Percentiles rank a stretch among this genome's conserved stretches.
phyloP scores from a whole-genome alignment of 345 rosid species.

The Schrenkiella parvula region DNA sequence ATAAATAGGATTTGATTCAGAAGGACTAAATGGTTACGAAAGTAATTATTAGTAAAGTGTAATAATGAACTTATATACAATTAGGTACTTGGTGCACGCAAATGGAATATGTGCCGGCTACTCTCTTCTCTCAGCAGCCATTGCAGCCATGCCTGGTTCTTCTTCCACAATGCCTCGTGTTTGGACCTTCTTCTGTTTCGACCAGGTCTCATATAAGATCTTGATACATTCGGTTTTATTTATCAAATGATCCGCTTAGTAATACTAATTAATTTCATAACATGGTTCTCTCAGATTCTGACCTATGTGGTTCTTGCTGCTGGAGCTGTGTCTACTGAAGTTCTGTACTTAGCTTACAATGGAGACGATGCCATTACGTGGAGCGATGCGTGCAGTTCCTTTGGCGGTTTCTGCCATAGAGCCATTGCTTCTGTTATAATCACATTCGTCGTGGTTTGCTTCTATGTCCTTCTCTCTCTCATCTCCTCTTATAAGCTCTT shows the following conservation, averaged over 20 bases:
- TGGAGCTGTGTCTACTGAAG: slow-evolving; percentile 64
- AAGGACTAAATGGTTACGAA: neutral
- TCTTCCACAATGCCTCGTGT: slow-evolving; percentile 58
- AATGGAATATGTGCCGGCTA: slow-evolving; percentile 98
- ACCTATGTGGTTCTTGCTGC: slow-evolving; percentile 72
- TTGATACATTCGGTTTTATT: neutral
- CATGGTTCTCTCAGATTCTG: slow-evolving; percentile 38
- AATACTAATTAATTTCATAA: neutral
- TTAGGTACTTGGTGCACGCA: slow-evolving; percentile 87
- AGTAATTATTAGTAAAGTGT: neutral
- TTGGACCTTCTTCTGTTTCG: slow-evolving; percentile 89
- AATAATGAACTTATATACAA: neutral
- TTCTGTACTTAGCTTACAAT: slow-evolving; percentile 59
- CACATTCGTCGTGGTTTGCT: slow-evolving; percentile 49
- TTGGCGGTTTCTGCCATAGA: slow-evolving; percentile 61
- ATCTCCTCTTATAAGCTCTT: slow-evolving; percentile 81
- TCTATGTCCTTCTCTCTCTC: slow-evolving; percentile 53
- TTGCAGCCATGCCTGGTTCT: slow-evolving; percentile 70
- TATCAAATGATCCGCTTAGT: neutral
- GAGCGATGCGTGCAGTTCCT: slow-evolving; percentile 69
- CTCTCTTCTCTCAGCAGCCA: slow-evolving; percentile 77
- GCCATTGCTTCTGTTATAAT: slow-evolving; percentile 59
- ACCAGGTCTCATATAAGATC: slow-evolving; percentile 45
- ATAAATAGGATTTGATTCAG: neutral
- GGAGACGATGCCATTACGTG: slow-evolving; percentile 71